Base-by-base conservation (phyloP, 2,329 filamentous ascomycete species). In the Exophiala oligosperma region DNA sequence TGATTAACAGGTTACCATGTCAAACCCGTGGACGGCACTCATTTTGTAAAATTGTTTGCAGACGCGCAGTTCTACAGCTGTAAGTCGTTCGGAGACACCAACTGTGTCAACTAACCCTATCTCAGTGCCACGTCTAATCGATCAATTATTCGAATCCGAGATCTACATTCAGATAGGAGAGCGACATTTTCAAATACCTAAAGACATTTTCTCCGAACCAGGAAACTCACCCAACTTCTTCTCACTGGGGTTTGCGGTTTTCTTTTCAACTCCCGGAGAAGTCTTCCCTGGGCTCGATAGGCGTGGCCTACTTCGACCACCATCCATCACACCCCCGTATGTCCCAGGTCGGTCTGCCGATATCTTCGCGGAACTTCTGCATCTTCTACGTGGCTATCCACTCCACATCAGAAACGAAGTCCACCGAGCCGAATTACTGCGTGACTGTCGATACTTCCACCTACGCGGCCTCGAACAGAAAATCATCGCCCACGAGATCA, bases 151-250 rank as follows among this genome's bases (percentile, higher is more conserved):
- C 73, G 90, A 93, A 66, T 91, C 91, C 62, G 90, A 90, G 68
- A 95, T 97, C 70, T 96, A 92, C 78, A 92, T 96, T 68, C 88
- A 90, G 61, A 93, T 97, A 67, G 93, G 93, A 59, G 85, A 90
- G 66, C 85, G 84, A 57, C 86, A 94, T 67, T 97, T 97, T 74
- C 89, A 92, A 71, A 92, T 97, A 64, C 90, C 92, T 1, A 89
- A 92, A 62, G 90, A 96, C 67, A 81, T 96, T 61, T 96, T 97
- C 73, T 88, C 84, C 29, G 83, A 84, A 37, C 91, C 92, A 0
- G 93, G 92, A 26, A 92, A 97, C 75, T 87, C 86, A n/a, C 92
- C 92, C 11, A 97, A 97, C 73, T 97, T 92, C 80, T 97, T 97
- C 79, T 89, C 91, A 0, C 83, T 97, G 2, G 92, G 92, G 59